Evolutionary conservation across 2,329 filamentous ascomycete genomes (phyloP).

Genomic region (Diaporthe caulivora): DNA sequence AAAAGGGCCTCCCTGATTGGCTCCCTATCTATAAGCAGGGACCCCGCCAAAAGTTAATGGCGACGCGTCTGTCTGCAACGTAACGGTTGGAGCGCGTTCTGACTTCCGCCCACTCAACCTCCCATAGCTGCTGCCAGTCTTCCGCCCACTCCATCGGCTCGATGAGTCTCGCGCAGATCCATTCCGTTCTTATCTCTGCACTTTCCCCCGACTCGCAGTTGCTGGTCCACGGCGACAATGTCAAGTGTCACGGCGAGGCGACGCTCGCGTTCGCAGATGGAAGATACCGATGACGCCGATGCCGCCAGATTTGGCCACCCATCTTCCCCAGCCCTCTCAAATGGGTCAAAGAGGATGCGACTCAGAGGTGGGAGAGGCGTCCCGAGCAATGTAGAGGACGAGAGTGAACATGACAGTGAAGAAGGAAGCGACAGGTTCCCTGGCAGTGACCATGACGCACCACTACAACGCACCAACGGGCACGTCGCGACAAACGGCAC

Average conservation of each 20-base stretch:
- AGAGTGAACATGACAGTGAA: constrained; percentile 40
- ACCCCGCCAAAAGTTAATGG: constrained; percentile 25
- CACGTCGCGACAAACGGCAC: constrained; percentile 36
- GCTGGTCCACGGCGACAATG: constrained; percentile 42
- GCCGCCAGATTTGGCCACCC: constrained; percentile 39
- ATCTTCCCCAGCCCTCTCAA: constrained; percentile 44
- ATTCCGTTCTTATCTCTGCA: not conserved
- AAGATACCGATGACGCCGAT: constrained; percentile 54
- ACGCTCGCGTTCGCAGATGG: constrained; percentile 57
- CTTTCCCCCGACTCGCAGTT: not conserved
- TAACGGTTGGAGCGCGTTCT: constrained; percentile 25
- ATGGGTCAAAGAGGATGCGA: constrained; percentile 53
- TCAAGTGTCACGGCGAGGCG: constrained; percentile 51
- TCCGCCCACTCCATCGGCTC: not conserved
- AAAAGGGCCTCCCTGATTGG: not conserved
- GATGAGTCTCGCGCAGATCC: constrained; percentile 12
- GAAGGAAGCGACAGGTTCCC: constrained; percentile 37
- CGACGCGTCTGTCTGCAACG: constrained; percentile 34
- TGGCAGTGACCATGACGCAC: constrained; percentile 40
- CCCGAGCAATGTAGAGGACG: constrained; percentile 38
- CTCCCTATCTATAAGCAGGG: not conserved
- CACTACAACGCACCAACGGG: constrained; percentile 30
- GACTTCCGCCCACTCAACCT: not conserved
- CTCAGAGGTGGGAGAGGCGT: constrained; percentile 42
- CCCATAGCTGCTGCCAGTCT: not conserved